Evolutionary conservation across 495 filamentous ascomycete genomes (phyloP).

Genomic region (Penicillium chermesinum): DNA sequence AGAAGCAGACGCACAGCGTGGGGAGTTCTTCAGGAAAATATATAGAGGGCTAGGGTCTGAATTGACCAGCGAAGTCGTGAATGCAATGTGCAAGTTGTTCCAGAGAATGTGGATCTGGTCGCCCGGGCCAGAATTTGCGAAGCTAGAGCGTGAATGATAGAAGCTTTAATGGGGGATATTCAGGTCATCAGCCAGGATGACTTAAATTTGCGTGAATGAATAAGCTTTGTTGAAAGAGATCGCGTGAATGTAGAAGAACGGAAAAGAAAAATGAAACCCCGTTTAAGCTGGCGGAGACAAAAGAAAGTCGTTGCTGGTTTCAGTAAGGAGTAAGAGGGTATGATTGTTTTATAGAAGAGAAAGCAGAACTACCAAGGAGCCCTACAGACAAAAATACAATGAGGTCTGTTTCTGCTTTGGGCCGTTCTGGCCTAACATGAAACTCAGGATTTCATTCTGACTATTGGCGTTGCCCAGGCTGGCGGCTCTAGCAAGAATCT

Average conservation of each 20-base stretch:
- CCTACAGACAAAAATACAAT: constrained; percentile 1
- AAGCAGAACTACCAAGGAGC: neutral
- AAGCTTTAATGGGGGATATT: neutral
- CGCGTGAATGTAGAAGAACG: constrained; percentile 11
- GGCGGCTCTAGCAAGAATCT: constrained; percentile 10
- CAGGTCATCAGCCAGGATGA: constrained; percentile 14
- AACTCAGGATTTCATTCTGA: constrained; percentile 9
- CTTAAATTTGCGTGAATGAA: constrained; percentile 3
- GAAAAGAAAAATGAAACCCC: constrained; percentile 2
- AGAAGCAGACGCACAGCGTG: neutral
- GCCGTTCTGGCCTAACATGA: constrained; percentile 9
- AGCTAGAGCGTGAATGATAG: constrained; percentile 9
- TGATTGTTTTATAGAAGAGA: constrained; percentile 18
- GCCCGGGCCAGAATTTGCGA: neutral
- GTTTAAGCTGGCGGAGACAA: constrained; percentile 7
- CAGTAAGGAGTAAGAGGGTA: neutral
- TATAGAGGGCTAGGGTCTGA: neutral
- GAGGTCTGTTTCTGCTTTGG: constrained; percentile 17
- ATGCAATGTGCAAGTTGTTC: neutral
- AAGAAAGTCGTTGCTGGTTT: constrained; percentile 12
- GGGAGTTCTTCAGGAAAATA: no score
- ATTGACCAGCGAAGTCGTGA: no score
- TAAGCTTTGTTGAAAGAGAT: constrained; percentile 10
- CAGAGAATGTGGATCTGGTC: constrained; percentile 5
- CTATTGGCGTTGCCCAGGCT: neutral